These are phyloP conservation scores for Lactifluus subvellereus DNA, from an alignment of 768 basidiomycete species.

Conservation along the genomic window DNA sequence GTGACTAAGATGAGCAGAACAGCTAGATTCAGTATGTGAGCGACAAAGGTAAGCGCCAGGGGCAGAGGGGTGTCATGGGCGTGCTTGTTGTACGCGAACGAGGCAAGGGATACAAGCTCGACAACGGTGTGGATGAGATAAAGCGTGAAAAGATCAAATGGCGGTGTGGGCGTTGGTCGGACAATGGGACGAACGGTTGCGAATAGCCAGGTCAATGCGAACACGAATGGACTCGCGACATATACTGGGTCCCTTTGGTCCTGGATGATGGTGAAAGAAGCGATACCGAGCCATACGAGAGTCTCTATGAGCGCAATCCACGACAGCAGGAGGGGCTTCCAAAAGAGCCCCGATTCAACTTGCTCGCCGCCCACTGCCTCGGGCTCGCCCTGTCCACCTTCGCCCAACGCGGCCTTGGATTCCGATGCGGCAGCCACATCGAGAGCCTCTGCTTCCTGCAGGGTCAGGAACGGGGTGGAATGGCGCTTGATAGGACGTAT, in stretches of 20 bases:
- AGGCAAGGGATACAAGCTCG: slow-evolving; percentile 47
- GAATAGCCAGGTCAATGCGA: slow-evolving; percentile 62
- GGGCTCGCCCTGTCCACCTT: neutral
- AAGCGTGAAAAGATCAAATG: slow-evolving; percentile 56
- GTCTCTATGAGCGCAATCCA: slow-evolving; percentile 51
- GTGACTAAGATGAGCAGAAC: slow-evolving; percentile 40
- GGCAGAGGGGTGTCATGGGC: slow-evolving; percentile 43
- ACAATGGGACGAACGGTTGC: slow-evolving; percentile 50
- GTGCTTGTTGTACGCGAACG: slow-evolving; percentile 45
- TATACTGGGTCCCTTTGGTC: slow-evolving; percentile 32
- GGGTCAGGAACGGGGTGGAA: slow-evolving; percentile 41
- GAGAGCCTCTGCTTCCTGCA: slow-evolving; percentile 29
- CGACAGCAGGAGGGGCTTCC: slow-evolving; percentile 55
- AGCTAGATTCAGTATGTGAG: slow-evolving; percentile 39
- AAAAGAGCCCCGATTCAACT: slow-evolving; percentile 37
- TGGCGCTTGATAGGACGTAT: slow-evolving; percentile 24
- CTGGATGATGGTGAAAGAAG: slow-evolving; percentile 46
- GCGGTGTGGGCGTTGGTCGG: slow-evolving; percentile 50
- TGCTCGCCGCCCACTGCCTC: slow-evolving; percentile 21
- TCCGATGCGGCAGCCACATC: neutral
- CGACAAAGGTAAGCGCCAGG: slow-evolving; percentile 27
- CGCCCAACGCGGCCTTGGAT: neutral
- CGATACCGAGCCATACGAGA: slow-evolving; percentile 53
- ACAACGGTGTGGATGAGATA: slow-evolving; percentile 46
- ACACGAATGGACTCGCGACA: slow-evolving; percentile 40